Conservation (phyloP, 768 basidiomycete genomes). For the Tulasnella sp. region DNA sequence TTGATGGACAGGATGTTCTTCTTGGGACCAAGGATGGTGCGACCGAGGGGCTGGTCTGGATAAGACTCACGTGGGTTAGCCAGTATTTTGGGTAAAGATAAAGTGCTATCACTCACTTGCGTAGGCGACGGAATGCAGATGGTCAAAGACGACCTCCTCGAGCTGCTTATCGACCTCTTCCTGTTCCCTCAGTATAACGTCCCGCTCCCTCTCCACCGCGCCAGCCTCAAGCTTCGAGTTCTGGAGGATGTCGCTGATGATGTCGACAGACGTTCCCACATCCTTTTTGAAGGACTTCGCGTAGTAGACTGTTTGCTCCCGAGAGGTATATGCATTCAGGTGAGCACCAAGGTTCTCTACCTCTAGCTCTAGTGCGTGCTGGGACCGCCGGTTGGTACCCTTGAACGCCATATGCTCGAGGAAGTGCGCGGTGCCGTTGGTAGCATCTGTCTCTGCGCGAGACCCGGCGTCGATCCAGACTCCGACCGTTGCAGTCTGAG, state of each 20-base stretch:
- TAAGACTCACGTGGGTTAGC: conserved; percentile 7
- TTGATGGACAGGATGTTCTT: conserved; percentile 92
- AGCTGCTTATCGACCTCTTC: conserved; percentile 98
- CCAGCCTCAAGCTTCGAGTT: conserved; percentile 83
- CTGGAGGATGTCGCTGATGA: conserved; percentile 96
- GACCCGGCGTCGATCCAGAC: conserved; percentile 99
- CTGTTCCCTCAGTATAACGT: conserved; percentile 93
- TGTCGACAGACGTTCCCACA: conserved; percentile 81
- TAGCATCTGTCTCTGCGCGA: conserved; percentile 89
- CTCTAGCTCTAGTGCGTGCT: conserved; percentile 87
- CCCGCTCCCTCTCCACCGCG: conserved; percentile 90
- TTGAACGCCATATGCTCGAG: conserved; percentile 99
- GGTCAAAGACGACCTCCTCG: conserved; percentile 98
- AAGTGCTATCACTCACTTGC: conserved; percentile 50
- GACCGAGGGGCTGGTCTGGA: conserved; percentile 84
- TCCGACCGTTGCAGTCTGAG: conserved; percentile 96
- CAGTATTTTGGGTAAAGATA: not conserved
- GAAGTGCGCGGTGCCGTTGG: conserved; percentile 96
- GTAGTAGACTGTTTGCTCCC: conserved; percentile 99
- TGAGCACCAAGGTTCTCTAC: conserved; percentile 98
- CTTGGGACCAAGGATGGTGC: conserved; percentile 95
- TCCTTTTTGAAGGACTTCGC: conserved; percentile 98
- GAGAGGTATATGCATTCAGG: conserved; percentile 94
- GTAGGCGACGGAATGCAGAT: conserved; percentile 93
- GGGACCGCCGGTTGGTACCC: conserved; percentile 79